These are phyloP conservation scores for Houttuynia cordata DNA, from an alignment of 164 flowering plant genomes.

Conservation along the genomic window DNA sequence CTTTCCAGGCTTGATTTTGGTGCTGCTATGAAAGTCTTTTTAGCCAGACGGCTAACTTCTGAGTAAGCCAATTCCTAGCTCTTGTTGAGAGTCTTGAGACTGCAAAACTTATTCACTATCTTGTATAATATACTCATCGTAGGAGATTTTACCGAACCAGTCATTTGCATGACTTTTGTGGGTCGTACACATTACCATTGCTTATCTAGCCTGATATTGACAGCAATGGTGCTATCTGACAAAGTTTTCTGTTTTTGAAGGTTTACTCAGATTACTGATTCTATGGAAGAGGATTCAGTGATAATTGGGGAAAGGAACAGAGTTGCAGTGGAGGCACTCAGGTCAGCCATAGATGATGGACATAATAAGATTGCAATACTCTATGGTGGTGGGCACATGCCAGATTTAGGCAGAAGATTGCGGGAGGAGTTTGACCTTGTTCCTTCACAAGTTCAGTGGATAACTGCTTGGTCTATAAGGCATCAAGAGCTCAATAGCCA, in stretches of 20 bases:
- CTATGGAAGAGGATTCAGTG: conserved; percentile 73
- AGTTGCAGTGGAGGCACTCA: conserved; percentile 65
- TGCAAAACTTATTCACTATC: too few species aligned
- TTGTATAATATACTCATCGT: too few species aligned
- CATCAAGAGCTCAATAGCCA: conserved; percentile 33
- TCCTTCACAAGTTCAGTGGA: conserved; percentile 69
- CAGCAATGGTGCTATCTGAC: neutral
- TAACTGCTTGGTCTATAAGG: conserved; percentile 90
- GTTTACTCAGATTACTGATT: conserved; percentile 58
- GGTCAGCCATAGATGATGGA: conserved; percentile 54
- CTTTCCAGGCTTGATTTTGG: conserved; percentile 83
- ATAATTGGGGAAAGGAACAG: conserved; percentile 90
- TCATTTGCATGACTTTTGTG: too few species aligned
- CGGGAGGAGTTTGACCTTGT: conserved; percentile 66
- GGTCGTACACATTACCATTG: too few species aligned
- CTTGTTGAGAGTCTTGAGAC: neutral
- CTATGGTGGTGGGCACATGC: conserved; percentile 99
- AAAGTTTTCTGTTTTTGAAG: conserved; percentile 25
- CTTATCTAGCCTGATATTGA: too few species aligned
- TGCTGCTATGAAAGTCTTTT: conserved; percentile 80
- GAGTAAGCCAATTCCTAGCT: conserved; percentile 45
- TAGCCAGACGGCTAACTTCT: conserved; percentile 77
- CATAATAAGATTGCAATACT: conserved; percentile 67
- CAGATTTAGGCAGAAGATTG: conserved; percentile 82
- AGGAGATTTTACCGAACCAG: too few species aligned